Base-by-base conservation (phyloP, 352 stramenopile genomes). In the Plasmopara halstedii region DNA sequence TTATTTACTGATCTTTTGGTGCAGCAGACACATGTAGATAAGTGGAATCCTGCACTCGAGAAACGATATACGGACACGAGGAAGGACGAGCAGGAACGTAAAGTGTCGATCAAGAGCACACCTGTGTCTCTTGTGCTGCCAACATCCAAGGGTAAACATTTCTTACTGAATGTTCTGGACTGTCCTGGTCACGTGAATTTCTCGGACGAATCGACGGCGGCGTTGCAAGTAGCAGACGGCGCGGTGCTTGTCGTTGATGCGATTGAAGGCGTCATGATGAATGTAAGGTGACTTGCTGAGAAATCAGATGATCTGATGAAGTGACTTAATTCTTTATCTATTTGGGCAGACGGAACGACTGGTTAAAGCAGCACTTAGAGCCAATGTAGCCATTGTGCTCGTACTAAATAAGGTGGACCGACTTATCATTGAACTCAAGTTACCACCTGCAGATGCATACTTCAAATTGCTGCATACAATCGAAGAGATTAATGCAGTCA, bases 391-490 rank as follows among this genome's bases (percentile, higher is more conserved):
- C 13, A 62, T 99, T 2, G 67, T 88, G 9, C 70, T 99, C 15
- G 78, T 93, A 23, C 57, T 99, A 31, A 99, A 98, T 67, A 99
- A 99, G 67, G 81, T 99, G 32, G 97, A 99, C 68, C 92, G 97
- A 0, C 67, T 99, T 13, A 97, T 99, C 56, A 84, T 98, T 19
- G 97, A 99, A 62, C 77, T 99, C 31, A 99, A 99, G 66, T 60
- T 99, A 8, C 95, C 96, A 5, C 96, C 97, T 0, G 70, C 78
- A 6, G 97, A 99, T 68, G 91, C 95, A 32, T 99, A 99, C 70
- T 98, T 95, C 61, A 99, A 99, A 68, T 61, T 99, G 23, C 59
- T 94, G 23, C 79, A 98, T 65, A 94, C 95, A 26, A 95, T 99
- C 36, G 96, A 99, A 58, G 85, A 96, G 44, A 79, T 99, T n/a